Percentiles rank a stretch among this genome's conserved stretches.
phyloP scores from a whole-genome alignment of 169 alveolate species.

The Plasmodium gaboni region DNA sequence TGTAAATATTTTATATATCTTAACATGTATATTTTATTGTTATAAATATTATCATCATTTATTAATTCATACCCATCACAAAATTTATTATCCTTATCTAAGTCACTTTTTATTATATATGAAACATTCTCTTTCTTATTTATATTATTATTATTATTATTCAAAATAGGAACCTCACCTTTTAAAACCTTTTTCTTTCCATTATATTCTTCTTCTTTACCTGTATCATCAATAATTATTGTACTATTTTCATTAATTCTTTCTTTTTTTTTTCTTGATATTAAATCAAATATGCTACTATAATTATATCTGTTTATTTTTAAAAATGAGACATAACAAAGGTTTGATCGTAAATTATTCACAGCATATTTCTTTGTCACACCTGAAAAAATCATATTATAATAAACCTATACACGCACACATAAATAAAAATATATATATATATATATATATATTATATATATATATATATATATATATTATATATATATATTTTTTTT shows the following conservation, averaged over 20 bases:
- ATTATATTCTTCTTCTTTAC: background rate
- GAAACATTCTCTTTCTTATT: background rate
- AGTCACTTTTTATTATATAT: background rate
- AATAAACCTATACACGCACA: no score
- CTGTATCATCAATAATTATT: background rate
- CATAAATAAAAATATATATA: no score
- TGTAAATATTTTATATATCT: constrained; percentile 54
- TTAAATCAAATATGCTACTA: constrained; percentile 68
- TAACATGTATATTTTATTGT: constrained; percentile 37
- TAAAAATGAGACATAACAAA: no score
- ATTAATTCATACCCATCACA: background rate
- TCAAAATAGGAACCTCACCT: background rate
- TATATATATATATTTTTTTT: background rate
- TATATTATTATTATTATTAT: background rate
- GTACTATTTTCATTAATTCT: background rate
- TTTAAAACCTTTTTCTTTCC: background rate
- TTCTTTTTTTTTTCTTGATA: constrained; percentile 31
- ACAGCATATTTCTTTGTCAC: no score
- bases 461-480: no score
- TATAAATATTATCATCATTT: constrained; percentile 15
- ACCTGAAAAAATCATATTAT: no score
- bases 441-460: no score
- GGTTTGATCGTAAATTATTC: background rate
- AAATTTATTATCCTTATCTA: background rate
- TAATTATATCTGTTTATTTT: constrained; percentile 1